A percentile compares a stretch with the other conserved stretches of the same genome.
These are phyloP conservation scores for Tetrahymena elliotti DNA, from an alignment of 73 alveolate species.

Conservation along the genomic window DNA sequence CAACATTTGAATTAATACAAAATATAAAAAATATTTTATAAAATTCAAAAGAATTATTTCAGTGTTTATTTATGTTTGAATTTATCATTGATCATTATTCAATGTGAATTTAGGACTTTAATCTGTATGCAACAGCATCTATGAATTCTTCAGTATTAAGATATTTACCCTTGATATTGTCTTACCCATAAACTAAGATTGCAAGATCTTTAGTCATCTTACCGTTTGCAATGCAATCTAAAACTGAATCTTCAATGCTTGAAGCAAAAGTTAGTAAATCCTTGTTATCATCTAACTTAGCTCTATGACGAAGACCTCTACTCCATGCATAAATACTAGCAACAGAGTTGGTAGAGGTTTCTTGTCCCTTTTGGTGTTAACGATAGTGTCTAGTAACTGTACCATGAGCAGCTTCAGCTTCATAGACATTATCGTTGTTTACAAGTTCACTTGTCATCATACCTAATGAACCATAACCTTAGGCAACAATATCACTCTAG, in stretches of 20 bases:
- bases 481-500: constrained; percentile 69
- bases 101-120: background rate
- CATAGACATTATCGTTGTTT: constrained; percentile 67
- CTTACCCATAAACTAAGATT: constrained; percentile 54
- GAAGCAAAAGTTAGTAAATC: constrained; percentile 43
- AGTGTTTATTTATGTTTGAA: no score
- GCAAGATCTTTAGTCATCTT: constrained; percentile 83
- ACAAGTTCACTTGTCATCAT: constrained; percentile 70
- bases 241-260: constrained; percentile 55
- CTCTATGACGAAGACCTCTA: constrained; percentile 74
- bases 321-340: constrained; percentile 86
- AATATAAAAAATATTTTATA: no score
- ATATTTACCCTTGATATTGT: constrained; percentile 9
- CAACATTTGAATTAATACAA: no score
- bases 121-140: constrained; percentile 29
- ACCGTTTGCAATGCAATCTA: constrained; percentile 64
- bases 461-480: constrained; percentile 84
- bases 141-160: constrained; percentile 36
- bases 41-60: no score
- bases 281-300: constrained; percentile 51
- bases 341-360: constrained; percentile 75
- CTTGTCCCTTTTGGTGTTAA: constrained; percentile 61
- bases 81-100: no score
- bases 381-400: constrained; percentile 84
- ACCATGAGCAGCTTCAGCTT: constrained; percentile 89